Percentiles rank a stretch among this genome's conserved stretches.
phyloP scores from a whole-genome alignment of 1,284 basidiomycete genomes.

The Ustanciosporium gigantosporum region DNA sequence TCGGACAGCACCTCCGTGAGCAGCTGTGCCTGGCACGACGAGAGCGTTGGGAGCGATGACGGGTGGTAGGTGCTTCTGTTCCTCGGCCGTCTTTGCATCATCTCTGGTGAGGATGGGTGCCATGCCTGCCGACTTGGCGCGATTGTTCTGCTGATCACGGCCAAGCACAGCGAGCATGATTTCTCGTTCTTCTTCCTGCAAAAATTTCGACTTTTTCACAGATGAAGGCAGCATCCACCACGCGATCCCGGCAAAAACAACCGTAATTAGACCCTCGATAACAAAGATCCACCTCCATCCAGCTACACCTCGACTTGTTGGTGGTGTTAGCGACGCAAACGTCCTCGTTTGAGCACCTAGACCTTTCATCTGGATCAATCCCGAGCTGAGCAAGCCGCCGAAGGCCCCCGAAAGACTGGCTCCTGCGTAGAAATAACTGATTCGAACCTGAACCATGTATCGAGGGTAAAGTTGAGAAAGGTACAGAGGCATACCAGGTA shows the following conservation, averaged over 20 bases:
- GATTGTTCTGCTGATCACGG: conserved; percentile 31
- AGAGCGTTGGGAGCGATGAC: conserved; percentile 11
- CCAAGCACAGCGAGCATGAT: conserved; percentile 65
- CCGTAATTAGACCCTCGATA: conserved; percentile 68
- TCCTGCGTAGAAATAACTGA: conserved; percentile 33
- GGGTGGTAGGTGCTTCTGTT: conserved; percentile 2
- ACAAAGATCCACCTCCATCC: conserved; percentile 68
- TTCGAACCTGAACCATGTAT: conserved; percentile 26
- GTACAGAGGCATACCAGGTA: conserved; percentile 12
- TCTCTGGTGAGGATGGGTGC: not conserved
- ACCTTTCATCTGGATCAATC: conserved; percentile 68
- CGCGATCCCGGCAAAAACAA: conserved; percentile 64
- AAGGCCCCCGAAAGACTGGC: conserved; percentile 59
- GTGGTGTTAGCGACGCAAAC: conserved; percentile 3
- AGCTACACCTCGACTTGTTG: conserved; percentile 37
- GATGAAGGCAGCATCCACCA: conserved; percentile 69
- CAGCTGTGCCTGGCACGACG: not conserved
- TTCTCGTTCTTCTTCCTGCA: conserved; percentile 66
- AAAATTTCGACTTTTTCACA: conserved; percentile 66
- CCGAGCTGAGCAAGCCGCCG: conserved; percentile 64
- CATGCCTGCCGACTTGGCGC: conserved; percentile 65
- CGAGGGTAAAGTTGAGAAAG: conserved; percentile 33
- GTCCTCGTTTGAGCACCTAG: conserved; percentile 62
- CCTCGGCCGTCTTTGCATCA: conserved; percentile 12
- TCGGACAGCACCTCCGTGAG: conserved; percentile 3